Conservation (phyloP, 495 filamentous ascomycete species). For the Zalerion maritima region DNA sequence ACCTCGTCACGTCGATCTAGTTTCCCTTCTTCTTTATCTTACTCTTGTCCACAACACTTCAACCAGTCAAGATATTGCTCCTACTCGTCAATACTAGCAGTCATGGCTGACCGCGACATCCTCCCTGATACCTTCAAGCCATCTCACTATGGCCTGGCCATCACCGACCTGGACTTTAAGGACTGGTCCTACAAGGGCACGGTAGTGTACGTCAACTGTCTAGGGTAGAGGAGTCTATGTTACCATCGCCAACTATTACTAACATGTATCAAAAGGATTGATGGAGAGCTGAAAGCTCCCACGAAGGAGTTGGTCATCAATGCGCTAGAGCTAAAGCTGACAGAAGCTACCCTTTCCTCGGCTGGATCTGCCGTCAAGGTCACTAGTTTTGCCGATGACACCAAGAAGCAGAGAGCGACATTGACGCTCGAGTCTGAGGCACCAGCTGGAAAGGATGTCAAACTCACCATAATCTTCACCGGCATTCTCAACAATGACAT, state of each 20-base stretch:
- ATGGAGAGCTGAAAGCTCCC: conserved; percentile 42
- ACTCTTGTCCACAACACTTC: too few relatives aligned
- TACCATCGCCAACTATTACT: background rate
- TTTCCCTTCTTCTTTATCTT: conserved; percentile 6
- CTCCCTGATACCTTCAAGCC: conserved; percentile 59
- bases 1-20: too few relatives aligned
- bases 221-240: background rate
- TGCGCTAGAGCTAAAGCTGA: conserved; percentile 46
- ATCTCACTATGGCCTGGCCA: conserved; percentile 67
- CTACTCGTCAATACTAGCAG: too few relatives aligned
- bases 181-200: conserved; percentile 72
- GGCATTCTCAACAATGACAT: conserved; percentile 88
- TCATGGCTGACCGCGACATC: conserved; percentile 39
- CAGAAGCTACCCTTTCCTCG: conserved; percentile 37
- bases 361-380: conserved; percentile 22
- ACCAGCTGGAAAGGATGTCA: conserved; percentile 41
- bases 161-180: conserved; percentile 63
- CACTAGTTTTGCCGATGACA: conserved; percentile 59
- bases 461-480: conserved; percentile 60
- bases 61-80: too few relatives aligned
- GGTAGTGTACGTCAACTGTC: conserved; percentile 37
- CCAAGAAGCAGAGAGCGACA: conserved; percentile 61
- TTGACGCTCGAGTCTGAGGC: conserved; percentile 57
- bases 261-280: conserved; percentile 23
- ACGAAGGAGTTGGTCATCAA: conserved; percentile 66